These are phyloP conservation scores for Aspergillus sp. DNA, from an alignment of 2,329 filamentous ascomycete genomes.

Conservation along the genomic window DNA sequence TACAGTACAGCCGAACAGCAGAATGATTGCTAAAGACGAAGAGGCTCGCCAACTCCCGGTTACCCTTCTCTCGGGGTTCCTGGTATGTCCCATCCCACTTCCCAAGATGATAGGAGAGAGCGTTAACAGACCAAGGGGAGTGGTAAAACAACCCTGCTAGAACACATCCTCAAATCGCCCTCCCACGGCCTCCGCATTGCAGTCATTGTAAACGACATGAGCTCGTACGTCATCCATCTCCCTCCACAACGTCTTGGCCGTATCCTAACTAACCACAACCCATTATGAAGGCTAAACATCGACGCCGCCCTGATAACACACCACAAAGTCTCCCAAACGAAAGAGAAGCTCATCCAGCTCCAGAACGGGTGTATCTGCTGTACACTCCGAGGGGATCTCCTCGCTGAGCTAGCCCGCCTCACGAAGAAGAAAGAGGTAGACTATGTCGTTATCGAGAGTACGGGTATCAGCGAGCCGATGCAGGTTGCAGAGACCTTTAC, in stretches of 20 bases:
- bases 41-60: constrained; percentile 48
- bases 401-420: constrained; percentile 67
- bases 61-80: constrained; percentile 61
- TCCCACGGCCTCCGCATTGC: constrained; percentile 69
- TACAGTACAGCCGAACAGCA: not conserved
- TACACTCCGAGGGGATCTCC: constrained; percentile 67
- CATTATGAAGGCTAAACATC: constrained; percentile 56
- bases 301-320: constrained; percentile 63
- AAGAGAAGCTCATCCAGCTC: constrained; percentile 66
- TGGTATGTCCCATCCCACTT: constrained; percentile 40
- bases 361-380: constrained; percentile 78
- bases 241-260: too few relatives aligned
- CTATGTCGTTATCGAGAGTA: constrained; percentile 71
- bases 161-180: constrained; percentile 64
- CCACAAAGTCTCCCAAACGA: constrained; percentile 57
- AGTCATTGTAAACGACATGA: constrained; percentile 73
- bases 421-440: constrained; percentile 64
- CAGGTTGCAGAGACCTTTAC: constrained; percentile 75
- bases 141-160: constrained; percentile 69
- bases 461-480: constrained; percentile 70
- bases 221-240: constrained; percentile 44
- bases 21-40: constrained; percentile 4
- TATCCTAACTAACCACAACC: too few relatives aligned
- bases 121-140: constrained; percentile 51
- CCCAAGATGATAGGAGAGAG: not conserved